These are phyloP conservation scores for Amoebophrya sp. DNA, from an alignment of 169 alveolate species.

Conservation along the genomic window DNA sequence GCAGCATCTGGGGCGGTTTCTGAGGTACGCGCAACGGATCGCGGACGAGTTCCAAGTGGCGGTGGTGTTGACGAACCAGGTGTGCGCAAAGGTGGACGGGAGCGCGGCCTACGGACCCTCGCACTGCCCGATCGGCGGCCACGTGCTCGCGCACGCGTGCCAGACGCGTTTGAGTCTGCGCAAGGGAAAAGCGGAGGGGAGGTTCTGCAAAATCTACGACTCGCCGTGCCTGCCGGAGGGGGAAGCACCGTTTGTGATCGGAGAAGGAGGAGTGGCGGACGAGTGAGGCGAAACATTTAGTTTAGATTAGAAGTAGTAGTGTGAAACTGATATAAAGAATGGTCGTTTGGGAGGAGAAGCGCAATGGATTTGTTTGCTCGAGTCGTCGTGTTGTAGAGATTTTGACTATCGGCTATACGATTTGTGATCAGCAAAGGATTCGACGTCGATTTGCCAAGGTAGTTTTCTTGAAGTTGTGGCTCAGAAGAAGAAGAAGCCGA, in stretches of 20 bases:
- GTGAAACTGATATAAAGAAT: too few relatives aligned
- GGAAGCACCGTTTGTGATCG: slow-evolving; percentile 84
- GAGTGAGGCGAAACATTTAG: slow-evolving; percentile 23
- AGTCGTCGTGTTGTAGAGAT: too few relatives aligned
- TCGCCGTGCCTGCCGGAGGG: slow-evolving; percentile 97
- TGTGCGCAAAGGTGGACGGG: slow-evolving; percentile 21
- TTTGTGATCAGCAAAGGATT: too few relatives aligned
- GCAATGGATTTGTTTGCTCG: too few relatives aligned
- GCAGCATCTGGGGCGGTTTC: slow-evolving; percentile 84
- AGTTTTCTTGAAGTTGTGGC: too few relatives aligned
- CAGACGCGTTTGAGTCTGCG: slow-evolving; percentile 85
- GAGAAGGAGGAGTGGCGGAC: slow-evolving; percentile 82
- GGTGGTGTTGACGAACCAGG: slow-evolving; percentile 78
- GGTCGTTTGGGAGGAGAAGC: too few relatives aligned
- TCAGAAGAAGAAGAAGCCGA: too few relatives aligned
- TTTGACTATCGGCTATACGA: too few relatives aligned
- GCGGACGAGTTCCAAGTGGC: slow-evolving; percentile 70
- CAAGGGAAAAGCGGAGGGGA: slow-evolving; percentile 84
- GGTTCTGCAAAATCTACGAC: slow-evolving; percentile 83
- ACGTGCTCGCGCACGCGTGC: slow-evolving; percentile 97
- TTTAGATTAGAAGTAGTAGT: too few relatives aligned
- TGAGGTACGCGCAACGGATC: slow-evolving; percentile 84
- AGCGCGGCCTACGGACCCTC: background rate
- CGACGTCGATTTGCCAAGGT: too few relatives aligned
- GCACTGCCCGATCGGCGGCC: slow-evolving; percentile 42